Evolutionary conservation across 352 stramenopile genomes (phyloP).

Genomic region (Elongisporangium prolatum): DNA sequence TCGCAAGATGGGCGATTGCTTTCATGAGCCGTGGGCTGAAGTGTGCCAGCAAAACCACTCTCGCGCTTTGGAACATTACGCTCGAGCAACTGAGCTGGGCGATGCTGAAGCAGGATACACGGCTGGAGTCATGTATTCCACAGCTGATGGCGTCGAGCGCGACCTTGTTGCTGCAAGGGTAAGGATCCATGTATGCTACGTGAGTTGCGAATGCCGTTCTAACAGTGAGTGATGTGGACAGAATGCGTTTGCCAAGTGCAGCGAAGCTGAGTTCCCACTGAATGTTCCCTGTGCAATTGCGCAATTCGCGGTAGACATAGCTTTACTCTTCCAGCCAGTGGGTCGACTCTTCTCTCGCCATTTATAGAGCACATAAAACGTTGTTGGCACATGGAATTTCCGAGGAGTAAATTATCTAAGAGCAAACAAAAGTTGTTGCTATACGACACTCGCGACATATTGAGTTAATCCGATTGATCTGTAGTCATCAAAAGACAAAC

Average conservation of each 20-base stretch:
- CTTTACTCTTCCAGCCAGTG: slow-evolving; percentile 8
- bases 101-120: slow-evolving; percentile 64
- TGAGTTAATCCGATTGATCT: too few species aligned
- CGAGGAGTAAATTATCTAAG: neutral
- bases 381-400: neutral
- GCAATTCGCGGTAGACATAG: slow-evolving; percentile 25
- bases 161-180: slow-evolving; percentile 37
- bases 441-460: too few species aligned
- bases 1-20: slow-evolving; percentile 58
- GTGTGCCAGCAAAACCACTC: slow-evolving; percentile 52
- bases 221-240: slow-evolving; percentile 7
- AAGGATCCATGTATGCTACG: neutral
- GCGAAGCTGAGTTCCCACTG: slow-evolving; percentile 40
- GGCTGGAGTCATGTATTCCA: slow-evolving; percentile 51
- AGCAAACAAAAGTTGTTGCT: too few species aligned
- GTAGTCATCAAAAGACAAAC: too few species aligned
- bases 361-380: neutral
- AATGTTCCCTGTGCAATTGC: slow-evolving; percentile 58
- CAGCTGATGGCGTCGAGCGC: slow-evolving; percentile 34
- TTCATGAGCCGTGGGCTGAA: slow-evolving; percentile 52
- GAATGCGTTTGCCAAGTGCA: slow-evolving; percentile 34
- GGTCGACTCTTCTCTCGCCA: neutral
- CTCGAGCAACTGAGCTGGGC: slow-evolving; percentile 40
- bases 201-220: neutral
- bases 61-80: slow-evolving; percentile 47